Conservation (phyloP, 2,329 filamentous ascomycete species). For the Fusarium sp. region DNA sequence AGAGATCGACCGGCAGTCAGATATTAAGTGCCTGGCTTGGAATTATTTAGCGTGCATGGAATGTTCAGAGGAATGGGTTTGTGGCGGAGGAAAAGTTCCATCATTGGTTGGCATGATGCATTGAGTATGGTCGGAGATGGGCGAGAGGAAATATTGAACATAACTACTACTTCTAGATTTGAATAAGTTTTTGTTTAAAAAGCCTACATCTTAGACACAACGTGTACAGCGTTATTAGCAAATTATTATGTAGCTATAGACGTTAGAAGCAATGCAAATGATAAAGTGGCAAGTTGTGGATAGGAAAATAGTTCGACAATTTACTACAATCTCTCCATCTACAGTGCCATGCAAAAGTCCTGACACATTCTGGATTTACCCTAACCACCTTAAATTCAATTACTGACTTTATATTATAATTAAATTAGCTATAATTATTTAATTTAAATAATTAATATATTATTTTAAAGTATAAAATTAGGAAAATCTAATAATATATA, state of each 20-base stretch:
- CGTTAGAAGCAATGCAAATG: no score
- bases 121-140: not conserved
- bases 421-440: no score
- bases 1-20: not conserved
- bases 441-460: no score
- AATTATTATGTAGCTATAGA: not conserved
- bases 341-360: no score
- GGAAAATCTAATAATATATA: no score
- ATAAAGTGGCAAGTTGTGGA: not conserved
- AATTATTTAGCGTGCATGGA: not conserved
- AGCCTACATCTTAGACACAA: not conserved
- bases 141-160: not conserved
- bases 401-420: no score
- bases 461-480: no score
- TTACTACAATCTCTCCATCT: no score
- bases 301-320: not conserved
- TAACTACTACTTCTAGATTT: not conserved
- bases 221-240: not conserved
- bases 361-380: no score
- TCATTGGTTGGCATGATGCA: not conserved
- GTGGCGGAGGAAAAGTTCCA: not conserved
- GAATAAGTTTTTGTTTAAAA: not conserved
- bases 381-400: no score
- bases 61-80: slow-evolving; percentile 16
- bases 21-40: not conserved